Conservation (phyloP, 306 rosid species). For the Purshia tridentata region DNA sequence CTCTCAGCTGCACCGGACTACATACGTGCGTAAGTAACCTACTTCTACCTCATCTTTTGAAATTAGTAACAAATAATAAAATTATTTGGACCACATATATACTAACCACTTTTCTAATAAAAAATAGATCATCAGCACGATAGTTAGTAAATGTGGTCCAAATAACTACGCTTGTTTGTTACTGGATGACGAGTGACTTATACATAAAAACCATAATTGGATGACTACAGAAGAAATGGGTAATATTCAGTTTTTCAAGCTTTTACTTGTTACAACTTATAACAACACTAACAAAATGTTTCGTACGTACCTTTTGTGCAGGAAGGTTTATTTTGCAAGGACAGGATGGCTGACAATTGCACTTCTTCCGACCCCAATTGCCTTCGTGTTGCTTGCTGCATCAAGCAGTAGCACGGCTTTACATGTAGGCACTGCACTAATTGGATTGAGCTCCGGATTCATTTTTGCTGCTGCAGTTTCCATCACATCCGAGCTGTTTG, state of each 20-base stretch:
- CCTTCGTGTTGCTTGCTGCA: slow-evolving; percentile 67
- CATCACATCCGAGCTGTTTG: slow-evolving; percentile 84
- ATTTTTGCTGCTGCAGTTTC: slow-evolving; percentile 97
- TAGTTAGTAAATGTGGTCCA: no score
- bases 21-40: slow-evolving; percentile 60
- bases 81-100: background rate
- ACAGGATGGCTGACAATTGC: slow-evolving; percentile 91
- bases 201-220: no score
- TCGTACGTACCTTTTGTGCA: slow-evolving; percentile 36
- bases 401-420: slow-evolving; percentile 47
- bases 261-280: no score
- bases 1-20: slow-evolving; percentile 93
- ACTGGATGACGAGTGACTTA: no score
- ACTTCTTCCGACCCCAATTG: slow-evolving; percentile 83
- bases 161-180: no score
- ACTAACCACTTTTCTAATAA: no score
- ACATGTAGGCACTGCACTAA: slow-evolving; percentile 63
- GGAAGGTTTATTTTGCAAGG: slow-evolving; percentile 87
- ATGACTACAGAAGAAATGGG: no score
- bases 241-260: background rate
- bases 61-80: no score
- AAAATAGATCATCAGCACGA: no score
- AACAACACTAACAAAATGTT: background rate
- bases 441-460: slow-evolving; percentile 91
- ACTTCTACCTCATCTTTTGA: background rate